phyloP scores from a whole-genome alignment of 805 yeast species.

The Pichia gijzeniarum region DNA sequence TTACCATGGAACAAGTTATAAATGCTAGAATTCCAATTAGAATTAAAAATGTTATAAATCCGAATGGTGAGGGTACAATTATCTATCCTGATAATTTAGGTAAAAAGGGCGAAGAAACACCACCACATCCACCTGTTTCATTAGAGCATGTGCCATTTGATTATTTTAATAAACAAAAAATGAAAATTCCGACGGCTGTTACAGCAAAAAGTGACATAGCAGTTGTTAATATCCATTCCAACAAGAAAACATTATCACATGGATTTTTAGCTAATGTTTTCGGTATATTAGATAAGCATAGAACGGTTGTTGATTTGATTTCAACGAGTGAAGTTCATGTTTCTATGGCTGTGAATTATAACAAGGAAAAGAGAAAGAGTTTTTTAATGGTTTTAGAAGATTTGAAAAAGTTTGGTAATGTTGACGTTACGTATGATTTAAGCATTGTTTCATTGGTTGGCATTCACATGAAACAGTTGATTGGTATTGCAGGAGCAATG shows the following conservation, averaged over 20 bases:
- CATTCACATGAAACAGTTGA: constrained; percentile 91
- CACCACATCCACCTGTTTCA: constrained; percentile 91
- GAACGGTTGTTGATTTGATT: constrained; percentile 88
- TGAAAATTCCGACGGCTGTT: constrained; percentile 84
- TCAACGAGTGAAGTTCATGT: constrained; percentile 98
- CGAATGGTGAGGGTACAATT: constrained; percentile 86
- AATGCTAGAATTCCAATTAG: constrained; percentile 93
- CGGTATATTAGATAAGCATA: constrained; percentile 74
- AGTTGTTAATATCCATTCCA: constrained; percentile 89
- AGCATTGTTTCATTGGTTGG: constrained; percentile 94
- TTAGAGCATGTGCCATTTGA: constrained; percentile 41
- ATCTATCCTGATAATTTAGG: constrained; percentile 89
- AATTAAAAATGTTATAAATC: constrained; percentile 93
- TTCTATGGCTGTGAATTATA: constrained; percentile 91
- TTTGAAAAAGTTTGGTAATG: constrained; percentile 74
- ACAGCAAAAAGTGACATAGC: constrained; percentile 91
- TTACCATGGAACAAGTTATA: constrained; percentile 98
- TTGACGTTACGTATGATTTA: constrained; percentile 81
- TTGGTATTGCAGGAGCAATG: constrained; percentile 97
- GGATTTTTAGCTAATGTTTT: constrained; percentile 93
- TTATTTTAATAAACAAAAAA: constrained; percentile 35
- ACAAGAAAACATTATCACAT: constrained; percentile 85
- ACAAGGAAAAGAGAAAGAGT: constrained; percentile 48
- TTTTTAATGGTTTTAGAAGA: constrained; percentile 72
- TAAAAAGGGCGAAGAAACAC: constrained; percentile 80